A percentile compares a stretch with the other conserved stretches of the same genome.
Conservation (phyloP, 2,329 filamentous ascomycete species). For the Colletotrichum gigasporum region DNA sequence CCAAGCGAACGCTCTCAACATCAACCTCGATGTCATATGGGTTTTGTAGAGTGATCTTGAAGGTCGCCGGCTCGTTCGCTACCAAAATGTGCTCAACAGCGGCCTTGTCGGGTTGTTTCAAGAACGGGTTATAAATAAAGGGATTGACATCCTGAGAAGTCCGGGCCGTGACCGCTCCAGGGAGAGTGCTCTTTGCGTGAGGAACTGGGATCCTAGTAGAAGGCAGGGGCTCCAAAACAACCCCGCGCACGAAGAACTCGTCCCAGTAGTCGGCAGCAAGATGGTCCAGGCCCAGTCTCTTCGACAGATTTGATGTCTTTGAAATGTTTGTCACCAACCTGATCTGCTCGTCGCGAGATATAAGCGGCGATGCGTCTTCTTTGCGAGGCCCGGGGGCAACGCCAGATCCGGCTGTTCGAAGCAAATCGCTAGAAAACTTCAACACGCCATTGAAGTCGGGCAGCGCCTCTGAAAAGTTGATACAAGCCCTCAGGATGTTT, state of each 20-base stretch:
- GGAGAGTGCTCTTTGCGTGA: conserved; percentile 66
- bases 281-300: conserved; percentile 75
- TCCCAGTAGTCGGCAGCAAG: conserved; percentile 94
- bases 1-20: conserved; percentile 81
- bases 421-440: conserved; percentile 82
- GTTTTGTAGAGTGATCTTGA: conserved; percentile 89
- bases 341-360: conserved; percentile 85
- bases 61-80: conserved; percentile 79
- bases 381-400: conserved; percentile 77
- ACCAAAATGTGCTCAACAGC: conserved; percentile 76
- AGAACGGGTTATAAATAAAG: conserved; percentile 95
- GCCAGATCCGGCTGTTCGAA: conserved; percentile 84
- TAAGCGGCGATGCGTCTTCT: conserved; percentile 74
- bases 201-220: conserved; percentile 70
- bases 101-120: conserved; percentile 71
- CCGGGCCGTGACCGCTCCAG: conserved; percentile 58
- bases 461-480: conserved; percentile 92
- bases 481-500: conserved; percentile 87
- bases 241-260: conserved; percentile 85
- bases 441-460: conserved; percentile 93
- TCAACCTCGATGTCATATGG: conserved; percentile 93
- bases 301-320: conserved; percentile 81
- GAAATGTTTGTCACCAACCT: conserved; percentile 86
- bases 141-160: conserved; percentile 76
- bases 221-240: conserved; percentile 74